Conservation (phyloP, 2,329 filamentous ascomycete genomes). For the Teratosphaeria zuluensis region DNA sequence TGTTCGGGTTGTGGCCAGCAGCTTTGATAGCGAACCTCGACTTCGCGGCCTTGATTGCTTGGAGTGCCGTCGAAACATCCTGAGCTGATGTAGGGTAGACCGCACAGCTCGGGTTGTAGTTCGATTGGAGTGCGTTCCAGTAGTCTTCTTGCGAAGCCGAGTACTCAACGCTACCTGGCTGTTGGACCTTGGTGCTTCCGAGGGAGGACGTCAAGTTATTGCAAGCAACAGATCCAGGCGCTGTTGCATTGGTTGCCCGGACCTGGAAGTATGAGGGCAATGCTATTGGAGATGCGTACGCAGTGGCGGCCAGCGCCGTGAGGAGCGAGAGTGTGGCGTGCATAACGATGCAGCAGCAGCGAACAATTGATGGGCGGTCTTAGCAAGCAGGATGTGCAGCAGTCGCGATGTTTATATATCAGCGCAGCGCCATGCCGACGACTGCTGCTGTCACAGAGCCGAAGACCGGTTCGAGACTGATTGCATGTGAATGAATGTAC, state of each 20-base stretch:
- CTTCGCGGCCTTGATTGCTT: not conserved
- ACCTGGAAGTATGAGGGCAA: not conserved
- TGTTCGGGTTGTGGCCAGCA: not conserved
- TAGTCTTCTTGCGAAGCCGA: not conserved
- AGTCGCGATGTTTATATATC: too few relatives aligned
- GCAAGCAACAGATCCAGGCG: not conserved
- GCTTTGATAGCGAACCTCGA: not conserved
- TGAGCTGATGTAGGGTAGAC: not conserved
- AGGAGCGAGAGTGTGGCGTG: not conserved
- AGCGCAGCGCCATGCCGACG: too few relatives aligned
- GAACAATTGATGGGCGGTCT: not conserved
- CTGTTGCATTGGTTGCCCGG: not conserved
- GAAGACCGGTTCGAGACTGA: too few relatives aligned
- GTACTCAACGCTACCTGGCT: not conserved
- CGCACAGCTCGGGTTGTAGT: not conserved
- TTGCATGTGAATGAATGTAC: too few relatives aligned
- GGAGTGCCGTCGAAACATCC: not conserved
- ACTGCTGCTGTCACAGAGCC: too few relatives aligned
- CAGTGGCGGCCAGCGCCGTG: not conserved
- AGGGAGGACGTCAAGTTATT: not conserved
- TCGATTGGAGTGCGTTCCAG: not conserved
- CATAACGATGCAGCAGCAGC: not conserved
- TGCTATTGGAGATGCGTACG: not conserved
- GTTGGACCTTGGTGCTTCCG: not conserved
- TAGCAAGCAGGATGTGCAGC: not conserved